Conservation (phyloP, 768 basidiomycete genomes). For the Fibroporia radiculosa region DNA sequence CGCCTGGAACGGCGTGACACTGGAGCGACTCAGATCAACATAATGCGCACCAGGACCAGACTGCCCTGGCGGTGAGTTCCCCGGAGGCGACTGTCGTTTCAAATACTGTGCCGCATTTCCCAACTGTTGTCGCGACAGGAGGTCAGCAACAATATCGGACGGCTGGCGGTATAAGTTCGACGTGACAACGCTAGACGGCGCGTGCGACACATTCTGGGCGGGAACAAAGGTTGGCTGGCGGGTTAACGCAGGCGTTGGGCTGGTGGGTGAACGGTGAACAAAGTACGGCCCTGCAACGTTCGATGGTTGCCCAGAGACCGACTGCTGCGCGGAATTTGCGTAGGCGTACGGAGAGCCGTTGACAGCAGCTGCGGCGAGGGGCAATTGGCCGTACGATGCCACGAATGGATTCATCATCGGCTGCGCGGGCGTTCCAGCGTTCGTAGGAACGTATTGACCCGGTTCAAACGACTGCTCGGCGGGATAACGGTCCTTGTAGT, state of each 20-base stretch:
- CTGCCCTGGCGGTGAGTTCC: not conserved
- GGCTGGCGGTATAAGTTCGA: slow-evolving; percentile 3
- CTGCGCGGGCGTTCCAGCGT: slow-evolving; percentile 17
- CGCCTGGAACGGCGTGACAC: slow-evolving; percentile 70
- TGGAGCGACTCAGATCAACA: slow-evolving; percentile 57
- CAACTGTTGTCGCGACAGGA: slow-evolving; percentile 13
- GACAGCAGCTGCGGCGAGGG: slow-evolving; percentile 27
- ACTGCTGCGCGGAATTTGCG: slow-evolving; percentile 20
- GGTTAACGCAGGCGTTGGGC: no score
- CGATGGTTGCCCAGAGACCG: not conserved
- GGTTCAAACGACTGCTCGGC: slow-evolving; percentile 27
- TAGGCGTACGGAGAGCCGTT: slow-evolving; percentile 19
- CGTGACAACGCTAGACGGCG: not conserved
- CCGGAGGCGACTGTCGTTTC: slow-evolving; percentile 13
- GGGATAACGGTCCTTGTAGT: slow-evolving; percentile 6
- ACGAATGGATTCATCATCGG: slow-evolving; percentile 31
- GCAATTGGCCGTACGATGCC: slow-evolving; percentile 31
- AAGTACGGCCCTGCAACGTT: no score
- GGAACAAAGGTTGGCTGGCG: slow-evolving; percentile 13
- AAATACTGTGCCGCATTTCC: slow-evolving; percentile 1
- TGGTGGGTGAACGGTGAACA: no score
- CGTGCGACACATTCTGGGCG: not conserved
- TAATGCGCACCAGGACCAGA: slow-evolving; percentile 36
- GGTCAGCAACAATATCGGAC: slow-evolving; percentile 1
- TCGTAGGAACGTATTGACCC: slow-evolving; percentile 22